Evolutionary conservation across 1,284 basidiomycete genomes (phyloP), one percentile per base, ranked within the genome.

Genomic region (Ceratobasidium sp.): DNA sequence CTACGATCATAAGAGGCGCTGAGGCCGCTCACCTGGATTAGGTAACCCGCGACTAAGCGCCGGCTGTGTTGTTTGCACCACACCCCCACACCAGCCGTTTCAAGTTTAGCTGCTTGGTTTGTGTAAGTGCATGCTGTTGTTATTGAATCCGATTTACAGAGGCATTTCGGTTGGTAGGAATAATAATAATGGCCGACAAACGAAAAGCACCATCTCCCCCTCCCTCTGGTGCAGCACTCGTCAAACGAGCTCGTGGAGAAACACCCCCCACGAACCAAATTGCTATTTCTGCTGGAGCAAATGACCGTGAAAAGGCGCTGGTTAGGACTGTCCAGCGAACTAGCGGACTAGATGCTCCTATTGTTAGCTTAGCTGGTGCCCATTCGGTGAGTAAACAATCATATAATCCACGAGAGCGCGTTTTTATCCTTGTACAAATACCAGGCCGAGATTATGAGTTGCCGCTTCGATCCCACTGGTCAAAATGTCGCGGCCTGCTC

Each of bases 401-500:
- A 2, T 53, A n/a, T 52, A 23, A 39, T 55, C 9, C 26, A 21
- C n/a, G n/a, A n/a, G n/a, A 46, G 28, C 41, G 26, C 23, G 8
- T 59, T 46, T 53, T 60, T 16, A 60, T 16, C 28, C 50, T 52
- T 34, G 18, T 23, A 32, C 30, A 32, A 53, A 28, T 69, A 62
- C 18, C 53, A 92, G 91, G 89, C 85, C 10, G 92, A 93, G 81
- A 91, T 93, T 72, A 73, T 92, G 75, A 90, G 89, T 76, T 92
- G 91, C 81, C 84, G 90, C 74, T 93, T 93, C 76, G 92, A 92
- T 78, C 90, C 91, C 21, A 89, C 88, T 0, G 92, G 92, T 8
- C 90, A 92, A 80, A 92, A 92, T 76, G 88, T 93, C 73, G 92
- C 92, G 52, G 92, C 92, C 12, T 92, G 89, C 79, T 92, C 91